Evolutionary conservation across 1,139 yeast species (phyloP).

Genomic region (Candida freyschussii): DNA sequence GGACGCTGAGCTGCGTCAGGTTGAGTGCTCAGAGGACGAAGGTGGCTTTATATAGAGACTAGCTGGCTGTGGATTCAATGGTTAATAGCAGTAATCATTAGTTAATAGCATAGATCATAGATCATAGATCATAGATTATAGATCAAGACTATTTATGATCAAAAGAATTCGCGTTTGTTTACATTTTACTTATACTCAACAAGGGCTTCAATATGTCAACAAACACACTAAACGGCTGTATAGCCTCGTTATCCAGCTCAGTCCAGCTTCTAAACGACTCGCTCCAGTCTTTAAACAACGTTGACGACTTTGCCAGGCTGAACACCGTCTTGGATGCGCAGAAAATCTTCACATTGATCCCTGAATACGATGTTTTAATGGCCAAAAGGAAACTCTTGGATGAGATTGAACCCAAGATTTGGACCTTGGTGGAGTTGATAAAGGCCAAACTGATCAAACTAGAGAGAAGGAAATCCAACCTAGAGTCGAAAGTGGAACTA

Average conservation of each 20-base stretch:
- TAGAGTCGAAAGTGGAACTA: slow-evolving; percentile 31
- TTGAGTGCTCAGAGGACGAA: too few relatives aligned
- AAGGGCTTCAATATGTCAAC: too few relatives aligned
- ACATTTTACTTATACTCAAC: too few relatives aligned
- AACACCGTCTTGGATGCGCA: slow-evolving; percentile 22
- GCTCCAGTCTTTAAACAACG: slow-evolving; percentile 18
- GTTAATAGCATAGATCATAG: too few relatives aligned
- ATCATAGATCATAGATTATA: too few relatives aligned
- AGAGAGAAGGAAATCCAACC: slow-evolving; percentile 29
- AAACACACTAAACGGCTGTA: slow-evolving; percentile 19
- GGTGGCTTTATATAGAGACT: too few relatives aligned
- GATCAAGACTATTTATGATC: too few relatives aligned
- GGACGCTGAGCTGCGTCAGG: too few relatives aligned
- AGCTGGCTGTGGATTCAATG: too few relatives aligned
- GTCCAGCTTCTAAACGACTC: slow-evolving; percentile 14
- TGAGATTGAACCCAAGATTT: slow-evolving; percentile 35
- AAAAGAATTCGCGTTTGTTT: too few relatives aligned
- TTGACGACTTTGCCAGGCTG: slow-evolving; percentile 21
- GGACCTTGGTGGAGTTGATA: slow-evolving; percentile 31
- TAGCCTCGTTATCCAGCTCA: slow-evolving; percentile 19
- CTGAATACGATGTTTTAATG: slow-evolving; percentile 34
- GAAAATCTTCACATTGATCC: slow-evolving; percentile 33
- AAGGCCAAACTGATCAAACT: slow-evolving; percentile 33
- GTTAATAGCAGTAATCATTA: too few relatives aligned
- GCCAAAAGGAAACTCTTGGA: slow-evolving; percentile 32